These are phyloP conservation scores for Cenococcum geophilum DNA, from an alignment of 495 filamentous ascomycete species.

Conservation along the genomic window DNA sequence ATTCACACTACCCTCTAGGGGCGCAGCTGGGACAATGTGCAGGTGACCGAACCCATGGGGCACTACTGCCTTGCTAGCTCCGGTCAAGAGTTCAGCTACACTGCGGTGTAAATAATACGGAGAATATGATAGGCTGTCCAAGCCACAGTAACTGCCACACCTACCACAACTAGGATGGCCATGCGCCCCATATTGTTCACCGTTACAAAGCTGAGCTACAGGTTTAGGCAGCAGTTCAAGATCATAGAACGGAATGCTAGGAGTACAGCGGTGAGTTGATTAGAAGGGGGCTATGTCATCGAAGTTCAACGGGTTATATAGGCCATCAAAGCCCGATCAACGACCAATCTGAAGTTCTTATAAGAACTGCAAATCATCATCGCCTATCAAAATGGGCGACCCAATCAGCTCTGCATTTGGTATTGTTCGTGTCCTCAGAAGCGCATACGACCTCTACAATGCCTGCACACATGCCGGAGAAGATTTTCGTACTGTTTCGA, in stretches of 20 bases:
- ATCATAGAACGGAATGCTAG: not conserved
- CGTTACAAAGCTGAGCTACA: not conserved
- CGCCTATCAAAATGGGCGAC: conserved; percentile 2
- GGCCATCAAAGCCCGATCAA: not conserved
- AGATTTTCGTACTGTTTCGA: conserved; percentile 12
- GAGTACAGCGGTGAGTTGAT: not conserved
- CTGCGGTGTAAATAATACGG: not conserved
- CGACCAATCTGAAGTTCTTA: not conserved
- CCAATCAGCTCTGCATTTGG: conserved; percentile 7
- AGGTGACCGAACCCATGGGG: no score
- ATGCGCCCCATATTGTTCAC: not conserved
- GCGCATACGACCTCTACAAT: conserved; percentile 17
- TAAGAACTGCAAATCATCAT: not conserved
- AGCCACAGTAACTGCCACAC: not conserved
- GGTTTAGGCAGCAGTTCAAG: not conserved
- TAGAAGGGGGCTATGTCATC: not conserved
- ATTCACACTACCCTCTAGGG: no score
- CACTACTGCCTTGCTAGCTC: no score
- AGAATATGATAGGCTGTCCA: not conserved
- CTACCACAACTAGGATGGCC: no score
- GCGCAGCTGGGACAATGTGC: no score
- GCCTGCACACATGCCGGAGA: conserved; percentile 8
- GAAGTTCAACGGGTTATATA: not conserved
- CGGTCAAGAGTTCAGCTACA: not conserved
- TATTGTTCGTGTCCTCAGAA: conserved; percentile 11